Conservation (phyloP, 2,329 filamentous ascomycete genomes). For the Botrytis medusae region DNA sequence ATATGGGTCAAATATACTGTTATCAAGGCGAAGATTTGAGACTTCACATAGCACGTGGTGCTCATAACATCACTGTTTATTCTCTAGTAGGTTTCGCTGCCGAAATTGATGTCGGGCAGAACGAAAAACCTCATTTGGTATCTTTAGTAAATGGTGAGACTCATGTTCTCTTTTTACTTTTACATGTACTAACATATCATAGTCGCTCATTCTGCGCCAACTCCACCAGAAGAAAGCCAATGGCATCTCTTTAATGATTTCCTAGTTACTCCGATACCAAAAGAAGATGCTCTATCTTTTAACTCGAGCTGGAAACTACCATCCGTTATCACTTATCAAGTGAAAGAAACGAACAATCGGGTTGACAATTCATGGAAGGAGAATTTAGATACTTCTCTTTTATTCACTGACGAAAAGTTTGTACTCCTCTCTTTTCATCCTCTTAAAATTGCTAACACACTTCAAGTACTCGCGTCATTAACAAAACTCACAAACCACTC, state of each 20-base stretch:
- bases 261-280: constrained; percentile 75
- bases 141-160: constrained; percentile 78
- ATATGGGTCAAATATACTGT: constrained; percentile 89
- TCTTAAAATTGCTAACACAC: background rate
- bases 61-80: constrained; percentile 82
- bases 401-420: constrained; percentile 70
- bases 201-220: constrained; percentile 67
- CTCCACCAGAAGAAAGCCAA: constrained; percentile 60
- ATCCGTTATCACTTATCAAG: constrained; percentile 82
- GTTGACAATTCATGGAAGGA: constrained; percentile 87
- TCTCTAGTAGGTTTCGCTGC: constrained; percentile 87
- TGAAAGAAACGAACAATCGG: constrained; percentile 75
- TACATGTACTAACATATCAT: constrained; percentile 25
- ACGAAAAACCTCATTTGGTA: constrained; percentile 86
- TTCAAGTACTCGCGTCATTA: constrained; percentile 25
- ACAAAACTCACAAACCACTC: constrained; percentile 61
- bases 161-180: background rate
- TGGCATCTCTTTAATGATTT: constrained; percentile 99
- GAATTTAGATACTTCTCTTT: constrained; percentile 75
- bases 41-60: constrained; percentile 73
- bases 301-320: constrained; percentile 91
- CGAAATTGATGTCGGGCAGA: constrained; percentile 82
- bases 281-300: constrained; percentile 84
- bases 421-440: background rate
- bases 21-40: constrained; percentile 90